phyloP scores from a whole-genome alignment of 1,139 yeast genomes.

The Zygosaccharomyces sapae region DNA sequence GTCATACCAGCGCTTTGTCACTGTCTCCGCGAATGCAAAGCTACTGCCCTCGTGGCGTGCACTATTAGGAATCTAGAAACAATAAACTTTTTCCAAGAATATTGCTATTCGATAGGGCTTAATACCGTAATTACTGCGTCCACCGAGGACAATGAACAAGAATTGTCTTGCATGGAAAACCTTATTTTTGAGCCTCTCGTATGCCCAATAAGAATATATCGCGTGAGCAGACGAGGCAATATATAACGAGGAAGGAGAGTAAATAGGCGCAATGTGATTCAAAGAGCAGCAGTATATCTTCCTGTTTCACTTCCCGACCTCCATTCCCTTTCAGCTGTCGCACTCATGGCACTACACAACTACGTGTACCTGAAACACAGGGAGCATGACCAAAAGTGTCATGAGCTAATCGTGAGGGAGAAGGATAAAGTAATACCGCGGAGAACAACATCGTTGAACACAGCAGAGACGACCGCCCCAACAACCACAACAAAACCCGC shows the following conservation, averaged over 20 bases:
- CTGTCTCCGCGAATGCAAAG: slow-evolving; percentile 41
- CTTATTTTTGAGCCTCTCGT: slow-evolving; percentile 18
- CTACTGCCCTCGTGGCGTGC: slow-evolving; percentile 56
- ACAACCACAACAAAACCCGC: background rate
- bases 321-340: background rate
- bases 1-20: slow-evolving; percentile 53
- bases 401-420: slow-evolving; percentile 22
- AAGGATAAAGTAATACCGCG: slow-evolving; percentile 15
- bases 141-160: slow-evolving; percentile 15
- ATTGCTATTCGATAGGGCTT: slow-evolving; percentile 34
- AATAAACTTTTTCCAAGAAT: slow-evolving; percentile 48
- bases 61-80: slow-evolving; percentile 67
- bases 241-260: background rate
- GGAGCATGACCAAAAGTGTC: slow-evolving; percentile 22
- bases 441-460: background rate
- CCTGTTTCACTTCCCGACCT: background rate
- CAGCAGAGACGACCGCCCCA: background rate
- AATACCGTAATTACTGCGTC: slow-evolving; percentile 32
- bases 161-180: slow-evolving; percentile 8
- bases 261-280: too few species aligned
- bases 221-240: slow-evolving; percentile 3
- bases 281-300: background rate
- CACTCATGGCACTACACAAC: slow-evolving; percentile 45
- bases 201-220: slow-evolving; percentile 31
- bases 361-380: slow-evolving; percentile 45